phyloP scores from a whole-genome alignment of 2,329 filamentous ascomycete species.

The Clarireedia monteithiana region DNA sequence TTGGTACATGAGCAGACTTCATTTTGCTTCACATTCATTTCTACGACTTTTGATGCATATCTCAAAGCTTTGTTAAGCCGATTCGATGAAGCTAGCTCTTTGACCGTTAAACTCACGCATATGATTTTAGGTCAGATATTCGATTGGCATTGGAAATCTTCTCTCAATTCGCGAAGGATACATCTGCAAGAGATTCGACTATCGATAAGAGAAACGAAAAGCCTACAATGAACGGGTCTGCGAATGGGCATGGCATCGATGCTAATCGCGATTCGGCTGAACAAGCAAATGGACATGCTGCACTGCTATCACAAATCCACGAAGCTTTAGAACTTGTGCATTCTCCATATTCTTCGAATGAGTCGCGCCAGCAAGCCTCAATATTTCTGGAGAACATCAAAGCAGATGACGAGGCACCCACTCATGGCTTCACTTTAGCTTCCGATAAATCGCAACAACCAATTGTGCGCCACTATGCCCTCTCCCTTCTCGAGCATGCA shows the following conservation, averaged over 20 bases:
- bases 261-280: constrained; percentile 14
- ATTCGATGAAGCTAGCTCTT: constrained; percentile 5
- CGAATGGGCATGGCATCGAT: constrained; percentile 16
- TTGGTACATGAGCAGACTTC: neutral
- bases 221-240: constrained; percentile 23
- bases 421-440: constrained; percentile 78
- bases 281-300: constrained; percentile 33
- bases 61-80: neutral
- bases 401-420: constrained; percentile 67
- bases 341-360: constrained; percentile 71
- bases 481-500: constrained; percentile 84
- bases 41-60: neutral
- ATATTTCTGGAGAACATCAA: constrained; percentile 83
- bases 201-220: no score
- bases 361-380: constrained; percentile 74
- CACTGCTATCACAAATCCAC: constrained; percentile 60
- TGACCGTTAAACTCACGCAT: neutral
- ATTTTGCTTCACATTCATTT: neutral
- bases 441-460: constrained; percentile 66
- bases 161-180: neutral
- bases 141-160: neutral
- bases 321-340: constrained; percentile 85
- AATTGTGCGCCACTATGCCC: constrained; percentile 84
- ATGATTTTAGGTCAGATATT: neutral
- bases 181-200: neutral